A percentile compares a stretch with the other conserved stretches of the same genome.
These are phyloP conservation scores for Scopulariopsis brevicaulis DNA, from an alignment of 2,329 filamentous ascomycete species.

Conservation along the genomic window DNA sequence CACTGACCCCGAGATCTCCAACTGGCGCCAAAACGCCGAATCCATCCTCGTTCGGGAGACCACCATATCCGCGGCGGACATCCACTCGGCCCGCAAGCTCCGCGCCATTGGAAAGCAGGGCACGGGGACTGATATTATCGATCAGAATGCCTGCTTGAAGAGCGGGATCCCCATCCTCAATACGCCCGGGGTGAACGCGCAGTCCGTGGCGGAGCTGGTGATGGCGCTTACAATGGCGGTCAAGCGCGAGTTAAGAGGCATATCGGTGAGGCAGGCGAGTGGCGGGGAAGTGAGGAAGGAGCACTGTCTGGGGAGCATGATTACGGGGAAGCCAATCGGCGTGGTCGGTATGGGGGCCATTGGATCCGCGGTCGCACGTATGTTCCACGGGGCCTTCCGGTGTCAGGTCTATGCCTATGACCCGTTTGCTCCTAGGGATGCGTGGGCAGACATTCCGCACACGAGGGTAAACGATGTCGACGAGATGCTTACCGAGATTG, in stretches of 20 bases:
- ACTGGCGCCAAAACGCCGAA: background rate
- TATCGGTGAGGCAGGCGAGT: background rate
- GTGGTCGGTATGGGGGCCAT: background rate
- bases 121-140: background rate
- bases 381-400: conserved; percentile 6
- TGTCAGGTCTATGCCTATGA: conserved; percentile 3
- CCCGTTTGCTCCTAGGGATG: conserved; percentile 4
- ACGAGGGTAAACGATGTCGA: conserved; percentile 2
- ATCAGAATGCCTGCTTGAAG: conserved; percentile 5
- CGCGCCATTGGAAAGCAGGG: background rate
- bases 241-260: background rate
- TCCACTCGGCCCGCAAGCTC: conserved; percentile 5
- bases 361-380: background rate
- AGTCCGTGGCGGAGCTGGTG: conserved; percentile 26
- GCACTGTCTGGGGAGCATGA: background rate
- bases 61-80: background rate
- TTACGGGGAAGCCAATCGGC: background rate
- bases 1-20: background rate
- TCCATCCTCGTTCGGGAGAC: background rate
- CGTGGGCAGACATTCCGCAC: conserved; percentile 4
- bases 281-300: background rate
- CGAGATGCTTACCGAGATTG: conserved; percentile 2
- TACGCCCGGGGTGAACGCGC: conserved; percentile 31
- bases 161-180: conserved; percentile 31
- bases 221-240: conserved; percentile 14